Conservation (phyloP, 768 basidiomycete species). For the Trametes gibbosa region DNA sequence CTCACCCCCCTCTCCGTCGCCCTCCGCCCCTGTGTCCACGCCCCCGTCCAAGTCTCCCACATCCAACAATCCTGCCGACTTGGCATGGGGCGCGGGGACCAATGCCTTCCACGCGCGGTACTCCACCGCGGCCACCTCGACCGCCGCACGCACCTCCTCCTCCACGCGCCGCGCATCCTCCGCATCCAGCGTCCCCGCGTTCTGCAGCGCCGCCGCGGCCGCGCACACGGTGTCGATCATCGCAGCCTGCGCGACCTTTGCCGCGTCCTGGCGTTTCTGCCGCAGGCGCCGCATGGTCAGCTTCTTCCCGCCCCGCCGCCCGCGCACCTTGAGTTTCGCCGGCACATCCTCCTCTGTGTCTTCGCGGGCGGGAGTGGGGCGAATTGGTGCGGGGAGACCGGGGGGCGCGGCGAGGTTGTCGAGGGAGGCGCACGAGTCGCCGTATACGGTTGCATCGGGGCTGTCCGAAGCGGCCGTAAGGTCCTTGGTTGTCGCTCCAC, state of each 20-base stretch:
- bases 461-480: background rate
- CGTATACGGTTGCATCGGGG: background rate
- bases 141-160: background rate
- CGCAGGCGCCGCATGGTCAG: too few relatives aligned
- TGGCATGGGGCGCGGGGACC: background rate
- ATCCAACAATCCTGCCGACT: background rate
- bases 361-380: too few relatives aligned
- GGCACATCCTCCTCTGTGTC: background rate
- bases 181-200: background rate
- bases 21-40: background rate
- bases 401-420: background rate
- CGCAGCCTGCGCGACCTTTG: too few relatives aligned
- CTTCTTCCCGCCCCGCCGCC: too few relatives aligned
- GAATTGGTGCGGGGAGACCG: too few relatives aligned
- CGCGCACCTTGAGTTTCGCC: too few relatives aligned
- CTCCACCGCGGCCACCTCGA: background rate
- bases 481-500: background rate
- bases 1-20: background rate
- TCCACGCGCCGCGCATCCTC: background rate
- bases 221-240: background rate
- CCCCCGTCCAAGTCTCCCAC: background rate
- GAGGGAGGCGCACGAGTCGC: background rate
- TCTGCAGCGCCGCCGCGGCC: background rate
- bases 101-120: too few relatives aligned
- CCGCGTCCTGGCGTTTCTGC: too few relatives aligned